Evolutionary conservation across 192 early-diverging fungal genomes (phyloP).

Genomic region (Allomyces macrogynus): DNA sequence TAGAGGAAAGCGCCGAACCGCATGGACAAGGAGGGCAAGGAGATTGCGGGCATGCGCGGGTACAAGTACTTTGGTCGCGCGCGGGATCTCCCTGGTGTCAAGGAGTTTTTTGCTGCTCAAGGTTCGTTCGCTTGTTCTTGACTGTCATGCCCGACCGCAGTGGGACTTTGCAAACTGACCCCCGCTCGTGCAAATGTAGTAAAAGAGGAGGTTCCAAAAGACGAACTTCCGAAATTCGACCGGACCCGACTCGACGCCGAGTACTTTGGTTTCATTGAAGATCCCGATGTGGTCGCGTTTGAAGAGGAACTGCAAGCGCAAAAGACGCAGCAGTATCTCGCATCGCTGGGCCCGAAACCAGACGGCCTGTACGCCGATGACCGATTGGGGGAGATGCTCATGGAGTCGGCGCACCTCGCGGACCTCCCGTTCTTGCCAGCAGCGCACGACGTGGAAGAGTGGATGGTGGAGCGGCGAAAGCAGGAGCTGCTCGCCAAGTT

Average conservation of each 20-base stretch:
- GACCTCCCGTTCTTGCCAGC: slow-evolving; percentile 19
- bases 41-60: slow-evolving; percentile 70
- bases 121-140: neutral
- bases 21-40: slow-evolving; percentile 31
- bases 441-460: slow-evolving; percentile 54
- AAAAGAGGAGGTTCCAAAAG: slow-evolving; percentile 2
- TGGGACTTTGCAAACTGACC: neutral
- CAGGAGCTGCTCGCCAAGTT: slow-evolving; percentile 21
- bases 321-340: slow-evolving; percentile 7
- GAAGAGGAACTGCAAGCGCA: slow-evolving; percentile 8
- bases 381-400: slow-evolving; percentile 10
- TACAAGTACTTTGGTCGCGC: slow-evolving; percentile 97
- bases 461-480: slow-evolving; percentile 46
- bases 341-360: neutral
- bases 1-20: neutral
- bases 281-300: slow-evolving; percentile 8
- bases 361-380: slow-evolving; percentile 5
- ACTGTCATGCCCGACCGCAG: neutral
- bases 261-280: neutral
- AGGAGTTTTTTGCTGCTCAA: slow-evolving; percentile 50
- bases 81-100: slow-evolving; percentile 78
- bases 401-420: slow-evolving; percentile 10
- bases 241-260: neutral
- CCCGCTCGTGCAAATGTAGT: neutral
- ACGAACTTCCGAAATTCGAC: neutral